Conservation (phyloP, 2,329 filamentous ascomycete genomes). For the Monosporascus sp. region DNA sequence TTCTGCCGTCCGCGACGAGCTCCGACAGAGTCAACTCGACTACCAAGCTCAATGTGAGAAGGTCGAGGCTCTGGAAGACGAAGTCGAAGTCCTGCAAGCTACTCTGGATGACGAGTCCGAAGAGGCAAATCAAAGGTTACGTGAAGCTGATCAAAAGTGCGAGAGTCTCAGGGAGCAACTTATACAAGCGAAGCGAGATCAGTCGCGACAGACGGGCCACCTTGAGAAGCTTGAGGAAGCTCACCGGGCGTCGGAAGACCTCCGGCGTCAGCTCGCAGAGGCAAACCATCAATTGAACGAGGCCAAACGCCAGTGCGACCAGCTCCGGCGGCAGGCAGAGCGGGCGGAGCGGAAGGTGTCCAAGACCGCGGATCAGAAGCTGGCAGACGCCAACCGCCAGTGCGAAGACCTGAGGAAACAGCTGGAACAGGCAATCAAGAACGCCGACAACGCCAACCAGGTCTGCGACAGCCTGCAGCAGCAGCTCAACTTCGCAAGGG, state of each 20-base stretch:
- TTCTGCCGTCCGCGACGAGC: conserved; percentile 60
- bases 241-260: conserved; percentile 26
- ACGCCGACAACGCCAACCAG: conserved; percentile 47
- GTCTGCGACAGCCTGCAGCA: conserved; percentile 37
- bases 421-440: conserved; percentile 35
- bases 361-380: conserved; percentile 43
- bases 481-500: conserved; percentile 17
- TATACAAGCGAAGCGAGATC: conserved; percentile 17
- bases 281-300: conserved; percentile 66
- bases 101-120: conserved; percentile 61
- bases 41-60: conserved; percentile 59
- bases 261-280: conserved; percentile 42
- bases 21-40: conserved; percentile 62
- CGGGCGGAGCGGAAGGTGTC: conserved; percentile 29
- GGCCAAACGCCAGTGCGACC: conserved; percentile 35
- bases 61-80: conserved; percentile 65
- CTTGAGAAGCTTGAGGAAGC: conserved; percentile 17
- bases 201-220: conserved; percentile 13
- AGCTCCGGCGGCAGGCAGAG: conserved; percentile 23
- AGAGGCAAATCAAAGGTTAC: conserved; percentile 45
- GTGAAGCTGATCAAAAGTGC: conserved; percentile 40
- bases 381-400: conserved; percentile 24
- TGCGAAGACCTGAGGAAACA: conserved; percentile 17
- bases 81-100: conserved; percentile 67
- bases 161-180: conserved; percentile 41